phyloP scores from a whole-genome alignment of 108 stramenopile species.

The Discostella stelligeroides region DNA sequence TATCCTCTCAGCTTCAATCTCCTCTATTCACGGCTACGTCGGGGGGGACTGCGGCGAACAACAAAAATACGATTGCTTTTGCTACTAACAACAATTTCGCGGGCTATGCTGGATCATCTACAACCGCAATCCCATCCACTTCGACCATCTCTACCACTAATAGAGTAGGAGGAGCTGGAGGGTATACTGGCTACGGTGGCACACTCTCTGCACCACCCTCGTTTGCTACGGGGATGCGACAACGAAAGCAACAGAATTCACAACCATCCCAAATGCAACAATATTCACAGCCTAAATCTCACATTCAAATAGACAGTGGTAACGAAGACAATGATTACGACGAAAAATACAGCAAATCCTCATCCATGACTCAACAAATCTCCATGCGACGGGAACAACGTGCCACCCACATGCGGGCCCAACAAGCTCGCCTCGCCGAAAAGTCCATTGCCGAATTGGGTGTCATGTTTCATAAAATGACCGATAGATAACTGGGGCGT shows the following conservation, averaged over 20 bases:
- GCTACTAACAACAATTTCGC: slow-evolving; percentile 14
- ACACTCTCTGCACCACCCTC: slow-evolving; percentile 26
- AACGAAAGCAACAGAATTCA: slow-evolving; percentile 44
- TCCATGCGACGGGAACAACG: slow-evolving; percentile 68
- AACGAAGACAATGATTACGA: slow-evolving; percentile 36
- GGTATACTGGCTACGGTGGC: slow-evolving; percentile 50
- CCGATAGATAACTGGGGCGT: no score
- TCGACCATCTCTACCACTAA: no score
- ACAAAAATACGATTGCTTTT: not conserved
- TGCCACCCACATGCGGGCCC: slow-evolving; percentile 67
- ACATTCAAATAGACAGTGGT: slow-evolving; percentile 35
- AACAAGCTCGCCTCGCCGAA: slow-evolving; percentile 80
- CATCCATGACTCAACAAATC: slow-evolving; percentile 60
- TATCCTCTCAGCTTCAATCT: slow-evolving; percentile 44
- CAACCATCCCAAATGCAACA: slow-evolving; percentile 11
- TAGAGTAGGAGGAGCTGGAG: not conserved
- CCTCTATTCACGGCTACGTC: slow-evolving; percentile 50
- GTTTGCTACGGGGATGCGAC: slow-evolving; percentile 61
- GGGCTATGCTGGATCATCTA: slow-evolving; percentile 31
- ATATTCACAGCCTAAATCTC: slow-evolving; percentile 3
- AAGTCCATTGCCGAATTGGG: slow-evolving; percentile 66
- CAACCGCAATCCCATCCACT: not conserved
- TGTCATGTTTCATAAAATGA: slow-evolving; percentile 84
- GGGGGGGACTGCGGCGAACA: slow-evolving; percentile 6
- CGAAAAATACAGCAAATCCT: slow-evolving; percentile 51